These are phyloP conservation scores for Ramalina intermedia DNA, from an alignment of 495 filamentous ascomycete species.

Conservation along the genomic window DNA sequence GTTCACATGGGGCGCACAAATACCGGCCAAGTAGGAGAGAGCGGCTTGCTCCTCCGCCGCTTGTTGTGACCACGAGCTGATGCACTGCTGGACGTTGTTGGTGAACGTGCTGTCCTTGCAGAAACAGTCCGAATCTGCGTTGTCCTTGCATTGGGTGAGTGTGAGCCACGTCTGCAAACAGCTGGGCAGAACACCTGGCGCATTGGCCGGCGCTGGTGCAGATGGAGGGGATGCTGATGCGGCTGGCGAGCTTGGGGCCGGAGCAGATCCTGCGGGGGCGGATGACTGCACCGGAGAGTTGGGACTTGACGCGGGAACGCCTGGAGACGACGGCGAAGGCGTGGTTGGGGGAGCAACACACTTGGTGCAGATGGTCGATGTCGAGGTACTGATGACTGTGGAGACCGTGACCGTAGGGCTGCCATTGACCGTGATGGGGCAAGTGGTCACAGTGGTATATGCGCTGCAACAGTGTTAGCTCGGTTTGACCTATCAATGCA, in stretches of 20 bases:
- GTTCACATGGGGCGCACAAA: slow-evolving; percentile 64
- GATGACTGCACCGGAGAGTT: not conserved
- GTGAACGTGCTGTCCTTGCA: slow-evolving; percentile 68
- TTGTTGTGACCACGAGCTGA: slow-evolving; percentile 58
- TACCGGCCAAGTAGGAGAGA: slow-evolving; percentile 75
- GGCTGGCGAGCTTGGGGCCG: not conserved
- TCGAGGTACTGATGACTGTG: slow-evolving; percentile 25
- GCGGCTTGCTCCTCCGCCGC: slow-evolving; percentile 53
- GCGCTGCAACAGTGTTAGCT: slow-evolving; percentile 6
- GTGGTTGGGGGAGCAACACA: slow-evolving; percentile 17
- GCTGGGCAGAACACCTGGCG: slow-evolving; percentile 60
- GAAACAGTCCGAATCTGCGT: slow-evolving; percentile 74
- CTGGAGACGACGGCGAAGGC: slow-evolving; percentile 13
- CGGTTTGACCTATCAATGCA: too few relatives aligned
- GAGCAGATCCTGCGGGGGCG: not conserved
- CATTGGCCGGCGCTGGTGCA: slow-evolving; percentile 17
- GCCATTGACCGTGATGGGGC: slow-evolving; percentile 26
- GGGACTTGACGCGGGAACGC: slow-evolving; percentile 7
- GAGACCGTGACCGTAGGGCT: slow-evolving; percentile 23
- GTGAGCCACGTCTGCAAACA: slow-evolving; percentile 88
- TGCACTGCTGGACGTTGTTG: slow-evolving; percentile 65
- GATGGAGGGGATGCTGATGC: slow-evolving; percentile 5
- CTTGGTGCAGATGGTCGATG: slow-evolving; percentile 25
- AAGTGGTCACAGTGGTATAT: slow-evolving; percentile 29
- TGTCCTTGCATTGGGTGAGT: slow-evolving; percentile 61